Conservation (phyloP, 345 rosid species). For the Reutealis trisperma region DNA sequence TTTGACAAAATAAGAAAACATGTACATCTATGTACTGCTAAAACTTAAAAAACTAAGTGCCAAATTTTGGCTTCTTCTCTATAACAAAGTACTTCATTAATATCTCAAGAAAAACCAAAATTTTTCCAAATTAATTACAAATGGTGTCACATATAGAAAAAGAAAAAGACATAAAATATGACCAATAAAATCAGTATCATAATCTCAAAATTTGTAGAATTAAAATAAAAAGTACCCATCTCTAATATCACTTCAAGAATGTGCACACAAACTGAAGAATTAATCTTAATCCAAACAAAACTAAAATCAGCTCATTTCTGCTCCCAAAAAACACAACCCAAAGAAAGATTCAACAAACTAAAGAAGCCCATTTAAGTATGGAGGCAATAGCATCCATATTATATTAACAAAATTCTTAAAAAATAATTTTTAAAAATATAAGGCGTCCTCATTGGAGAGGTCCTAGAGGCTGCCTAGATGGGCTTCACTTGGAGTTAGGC, state of each 20-base stretch:
- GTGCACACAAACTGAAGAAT: background rate
- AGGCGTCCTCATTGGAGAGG: too few relatives aligned
- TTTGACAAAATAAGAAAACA: background rate
- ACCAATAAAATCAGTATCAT: background rate
- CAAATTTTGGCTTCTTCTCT: too few relatives aligned
- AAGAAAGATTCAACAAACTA: background rate
- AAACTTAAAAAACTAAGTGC: background rate
- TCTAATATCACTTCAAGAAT: background rate
- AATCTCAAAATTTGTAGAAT: background rate
- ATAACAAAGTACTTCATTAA: background rate
- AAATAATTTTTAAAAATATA: too few relatives aligned
- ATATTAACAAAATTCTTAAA: too few relatives aligned
- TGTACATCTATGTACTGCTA: background rate
- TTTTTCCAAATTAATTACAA: background rate
- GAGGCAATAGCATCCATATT: background rate
- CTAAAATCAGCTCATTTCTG: too few relatives aligned
- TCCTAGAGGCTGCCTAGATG: too few relatives aligned
- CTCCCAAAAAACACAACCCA: background rate
- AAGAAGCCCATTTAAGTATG: slow-evolving; percentile 6
- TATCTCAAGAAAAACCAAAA: background rate
- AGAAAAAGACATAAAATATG: background rate
- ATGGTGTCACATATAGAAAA: background rate
- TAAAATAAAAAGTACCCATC: background rate
- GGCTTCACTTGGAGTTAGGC: too few relatives aligned
- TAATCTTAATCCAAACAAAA: background rate